Evolutionary conservation across 805 yeast genomes (phyloP).

Genomic region (Cyberlindnera galapagoensis): DNA sequence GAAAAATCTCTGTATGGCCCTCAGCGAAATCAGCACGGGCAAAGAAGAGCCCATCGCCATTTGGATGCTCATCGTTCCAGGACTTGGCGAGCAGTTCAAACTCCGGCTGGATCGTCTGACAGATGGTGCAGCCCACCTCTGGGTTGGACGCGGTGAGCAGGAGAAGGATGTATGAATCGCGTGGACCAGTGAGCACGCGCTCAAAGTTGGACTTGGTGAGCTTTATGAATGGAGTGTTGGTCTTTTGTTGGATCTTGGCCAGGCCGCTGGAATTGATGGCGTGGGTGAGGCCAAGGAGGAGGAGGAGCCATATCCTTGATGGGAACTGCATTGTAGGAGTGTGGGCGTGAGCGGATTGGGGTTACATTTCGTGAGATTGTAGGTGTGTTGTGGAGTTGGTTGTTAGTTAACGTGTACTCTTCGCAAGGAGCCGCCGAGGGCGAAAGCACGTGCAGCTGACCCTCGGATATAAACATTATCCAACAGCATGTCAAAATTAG

Average conservation of each 20-base stretch:
- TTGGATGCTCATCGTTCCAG: slow-evolving; percentile 54
- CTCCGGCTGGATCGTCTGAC: slow-evolving; percentile 64
- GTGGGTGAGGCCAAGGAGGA: too few relatives aligned
- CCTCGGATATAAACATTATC: too few relatives aligned
- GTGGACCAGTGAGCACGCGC: slow-evolving; percentile 49
- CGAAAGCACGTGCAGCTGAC: too few relatives aligned
- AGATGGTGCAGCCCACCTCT: slow-evolving; percentile 69
- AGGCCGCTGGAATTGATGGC: slow-evolving; percentile 19
- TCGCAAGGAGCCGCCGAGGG: too few relatives aligned
- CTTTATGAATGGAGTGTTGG: slow-evolving; percentile 34
- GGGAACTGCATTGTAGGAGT: slow-evolving; percentile 6
- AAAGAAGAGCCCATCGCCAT: slow-evolving; percentile 54
- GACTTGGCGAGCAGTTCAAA: slow-evolving; percentile 56
- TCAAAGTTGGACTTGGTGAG: slow-evolving; percentile 59
- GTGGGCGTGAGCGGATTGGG: too few relatives aligned
- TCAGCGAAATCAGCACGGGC: slow-evolving; percentile 67
- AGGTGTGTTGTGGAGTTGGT: too few relatives aligned
- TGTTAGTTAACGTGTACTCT: too few relatives aligned
- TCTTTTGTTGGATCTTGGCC: slow-evolving; percentile 21
- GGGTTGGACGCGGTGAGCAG: slow-evolving; percentile 70
- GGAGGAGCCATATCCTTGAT: too few relatives aligned
- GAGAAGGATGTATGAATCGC: slow-evolving; percentile 63
- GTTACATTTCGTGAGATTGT: too few relatives aligned
- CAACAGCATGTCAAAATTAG: too few relatives aligned
- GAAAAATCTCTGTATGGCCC: slow-evolving; percentile 40